Evolutionary conservation across 2,329 filamentous ascomycete genomes (phyloP), one percentile per base, ranked within the genome.

Genomic region (Colletotrichum kahawae): DNA sequence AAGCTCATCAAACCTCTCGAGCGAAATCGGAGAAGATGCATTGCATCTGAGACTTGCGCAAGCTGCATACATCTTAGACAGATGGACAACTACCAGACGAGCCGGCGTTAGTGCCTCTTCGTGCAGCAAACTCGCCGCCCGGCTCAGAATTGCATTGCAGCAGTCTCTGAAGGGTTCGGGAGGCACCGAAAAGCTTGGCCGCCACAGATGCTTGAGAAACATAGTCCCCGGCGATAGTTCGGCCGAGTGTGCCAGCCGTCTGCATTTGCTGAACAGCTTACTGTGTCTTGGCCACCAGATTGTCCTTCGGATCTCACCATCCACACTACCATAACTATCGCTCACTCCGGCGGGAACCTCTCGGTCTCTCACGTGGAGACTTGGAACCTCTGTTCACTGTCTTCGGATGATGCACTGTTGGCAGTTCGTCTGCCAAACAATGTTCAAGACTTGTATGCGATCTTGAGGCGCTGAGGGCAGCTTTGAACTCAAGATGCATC

Each of bases 1-100:
- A 64, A 29, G 5, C 60, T 71, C 51, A 66, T 60, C 60, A 71
- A 66, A 66, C 31, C 24, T 62, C 38, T 27, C 16, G 56, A 57
- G 68, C 72, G 63, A 67, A 34, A 48, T 67, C 63, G 70, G 70
- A 71, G 51, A 54, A 10, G 36, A 29, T 59, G 67, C 56, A 27
- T 33, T n/a, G 56, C 62, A 72, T 72, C 56, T 71, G 43, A 75
- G 72, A 67, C 72, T 21, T 36, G n/a, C 33, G 16, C 62, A 64
- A 56, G 62, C 33, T 43, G 56, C 63, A 63, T 65, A 34, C 69
- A 72, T 72, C 56, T 67, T 27, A 67, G 67, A 74, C 36, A 21
- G 59, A 59, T 27, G n/a, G 16, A 29, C 31, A 31, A 38, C 48
- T 29, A 21, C 60, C 34, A 24, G 59, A 34, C 24, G 65, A 54